phyloP scores from a whole-genome alignment of 805 yeast species.

The Zygoascus bituminiphila region DNA sequence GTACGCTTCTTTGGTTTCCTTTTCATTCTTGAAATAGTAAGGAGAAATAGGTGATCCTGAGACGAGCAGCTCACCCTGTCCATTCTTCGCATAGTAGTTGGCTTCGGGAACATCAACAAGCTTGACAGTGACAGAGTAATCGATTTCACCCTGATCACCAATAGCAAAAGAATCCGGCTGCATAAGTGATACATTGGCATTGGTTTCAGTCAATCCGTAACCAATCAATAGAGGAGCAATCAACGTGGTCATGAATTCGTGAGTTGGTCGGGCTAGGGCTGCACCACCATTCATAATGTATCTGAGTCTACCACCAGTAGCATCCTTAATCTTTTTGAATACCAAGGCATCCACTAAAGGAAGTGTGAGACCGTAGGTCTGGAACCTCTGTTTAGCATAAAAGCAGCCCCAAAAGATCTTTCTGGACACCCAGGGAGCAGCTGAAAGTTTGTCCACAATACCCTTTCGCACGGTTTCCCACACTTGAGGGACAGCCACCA shows the following conservation, averaged over 20 bases:
- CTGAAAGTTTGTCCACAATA: constrained; percentile 62
- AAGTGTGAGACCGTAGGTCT: constrained; percentile 65
- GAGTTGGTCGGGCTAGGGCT: constrained; percentile 74
- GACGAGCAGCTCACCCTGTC: constrained; percentile 88
- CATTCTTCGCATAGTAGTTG: constrained; percentile 80
- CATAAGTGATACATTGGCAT: constrained; percentile 74
- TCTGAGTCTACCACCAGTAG: constrained; percentile 87
- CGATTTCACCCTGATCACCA: constrained; percentile 75
- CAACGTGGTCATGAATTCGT: constrained; percentile 64
- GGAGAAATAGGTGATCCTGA: constrained; percentile 63
- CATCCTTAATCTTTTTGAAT: constrained; percentile 82
- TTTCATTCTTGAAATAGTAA: constrained; percentile 74
- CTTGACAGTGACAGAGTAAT: constrained; percentile 79
- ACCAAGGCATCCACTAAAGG: constrained; percentile 63
- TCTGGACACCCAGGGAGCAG: constrained; percentile 58
- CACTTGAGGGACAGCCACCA: constrained; percentile 99
- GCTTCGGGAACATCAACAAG: constrained; percentile 86
- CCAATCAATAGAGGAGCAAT: constrained; percentile 87
- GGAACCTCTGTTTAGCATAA: constrained; percentile 59
- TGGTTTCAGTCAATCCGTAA: constrained; percentile 94
- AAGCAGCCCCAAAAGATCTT: constrained; percentile 85
- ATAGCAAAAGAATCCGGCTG: constrained; percentile 57
- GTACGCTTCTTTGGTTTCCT: constrained; percentile 71
- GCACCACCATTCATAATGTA: constrained; percentile 85
- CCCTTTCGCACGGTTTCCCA: constrained; percentile 97